phyloP scores from a whole-genome alignment of 2,329 filamentous ascomycete genomes.

The Boeremia exigua region DNA sequence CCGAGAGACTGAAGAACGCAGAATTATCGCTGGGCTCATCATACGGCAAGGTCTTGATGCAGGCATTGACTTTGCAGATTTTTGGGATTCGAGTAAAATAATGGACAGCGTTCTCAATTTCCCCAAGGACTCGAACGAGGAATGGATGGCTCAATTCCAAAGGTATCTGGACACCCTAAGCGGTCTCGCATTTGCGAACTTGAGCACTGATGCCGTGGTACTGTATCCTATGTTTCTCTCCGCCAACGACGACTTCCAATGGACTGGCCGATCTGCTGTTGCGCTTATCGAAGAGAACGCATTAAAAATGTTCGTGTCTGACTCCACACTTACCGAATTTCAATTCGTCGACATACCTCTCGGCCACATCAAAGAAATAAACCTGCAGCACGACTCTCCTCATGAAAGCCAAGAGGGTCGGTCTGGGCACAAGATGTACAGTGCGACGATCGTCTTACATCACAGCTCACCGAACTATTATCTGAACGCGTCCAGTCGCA shows the following conservation, averaged over 20 bases:
- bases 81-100: slow-evolving; percentile 38
- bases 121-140: slow-evolving; percentile 18
- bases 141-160: slow-evolving; percentile 40
- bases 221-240: slow-evolving; percentile 32
- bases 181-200: slow-evolving; percentile 21
- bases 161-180: slow-evolving; percentile 34
- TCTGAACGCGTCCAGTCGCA: slow-evolving; percentile 27
- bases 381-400: slow-evolving; percentile 10
- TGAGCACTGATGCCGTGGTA: slow-evolving; percentile 19
- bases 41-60: slow-evolving; percentile 33
- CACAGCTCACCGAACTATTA: slow-evolving; percentile 28
- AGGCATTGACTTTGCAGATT: slow-evolving; percentile 30
- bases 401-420: slow-evolving; percentile 13
- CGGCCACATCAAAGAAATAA: slow-evolving; percentile 21
- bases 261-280: slow-evolving; percentile 22
- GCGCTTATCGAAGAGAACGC: slow-evolving; percentile 25
- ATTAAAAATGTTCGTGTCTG: slow-evolving; percentile 32
- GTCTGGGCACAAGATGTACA: slow-evolving; percentile 14
- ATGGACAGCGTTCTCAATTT: slow-evolving; percentile 31
- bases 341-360: slow-evolving; percentile 40
- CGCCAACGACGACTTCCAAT: slow-evolving; percentile 31
- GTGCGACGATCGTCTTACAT: neutral
- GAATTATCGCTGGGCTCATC: slow-evolving; percentile 40
- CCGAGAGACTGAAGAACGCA: slow-evolving; percentile 37
- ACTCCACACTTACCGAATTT: slow-evolving; percentile 20